Percentiles rank a stretch among this genome's conserved stretches.
Evolutionary conservation across 1,139 yeast species (phyloP).

Genomic region (Cylindricascospora bacillispora): DNA sequence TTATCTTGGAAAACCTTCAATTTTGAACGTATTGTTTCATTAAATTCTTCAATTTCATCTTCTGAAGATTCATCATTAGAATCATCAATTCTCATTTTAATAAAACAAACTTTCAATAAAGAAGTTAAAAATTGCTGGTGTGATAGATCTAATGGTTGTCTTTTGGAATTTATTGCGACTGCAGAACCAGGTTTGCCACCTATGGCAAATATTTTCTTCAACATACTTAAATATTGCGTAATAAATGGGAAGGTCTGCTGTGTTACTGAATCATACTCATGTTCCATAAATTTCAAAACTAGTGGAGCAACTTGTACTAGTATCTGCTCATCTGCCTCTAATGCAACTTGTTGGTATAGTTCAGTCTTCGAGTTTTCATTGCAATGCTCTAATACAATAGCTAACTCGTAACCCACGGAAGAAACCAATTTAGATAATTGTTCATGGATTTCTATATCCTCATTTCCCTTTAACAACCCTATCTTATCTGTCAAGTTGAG

Average conservation of each 20-base stretch:
- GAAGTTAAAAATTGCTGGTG: constrained; percentile 44
- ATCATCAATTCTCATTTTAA: constrained; percentile 70
- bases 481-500: constrained; percentile 45
- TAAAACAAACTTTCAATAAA: constrained; percentile 53
- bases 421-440: constrained; percentile 63
- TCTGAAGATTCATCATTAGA: constrained; percentile 63
- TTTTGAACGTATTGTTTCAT: constrained; percentile 54
- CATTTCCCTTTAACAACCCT: constrained; percentile 14
- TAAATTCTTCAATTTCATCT: constrained; percentile 61
- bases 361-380: constrained; percentile 19
- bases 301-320: constrained; percentile 57
- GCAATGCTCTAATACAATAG: constrained; percentile 35
- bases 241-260: constrained; percentile 72
- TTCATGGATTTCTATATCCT: constrained; percentile 58
- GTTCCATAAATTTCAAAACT: constrained; percentile 55
- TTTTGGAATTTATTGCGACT: constrained; percentile 25
- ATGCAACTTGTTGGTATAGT: constrained; percentile 26
- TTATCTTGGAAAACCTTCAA: constrained; percentile 75
- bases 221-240: constrained; percentile 54
- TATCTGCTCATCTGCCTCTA: constrained; percentile 35
- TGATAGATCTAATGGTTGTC: constrained; percentile 25
- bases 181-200: constrained; percentile 29
- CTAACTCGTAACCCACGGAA: constrained; percentile 62
- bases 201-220: constrained; percentile 42
- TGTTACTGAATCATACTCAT: constrained; percentile 79